These are phyloP conservation scores for Emericellopsis atlantica DNA, from an alignment of 2,329 filamentous ascomycete genomes.

Conservation along the genomic window DNA sequence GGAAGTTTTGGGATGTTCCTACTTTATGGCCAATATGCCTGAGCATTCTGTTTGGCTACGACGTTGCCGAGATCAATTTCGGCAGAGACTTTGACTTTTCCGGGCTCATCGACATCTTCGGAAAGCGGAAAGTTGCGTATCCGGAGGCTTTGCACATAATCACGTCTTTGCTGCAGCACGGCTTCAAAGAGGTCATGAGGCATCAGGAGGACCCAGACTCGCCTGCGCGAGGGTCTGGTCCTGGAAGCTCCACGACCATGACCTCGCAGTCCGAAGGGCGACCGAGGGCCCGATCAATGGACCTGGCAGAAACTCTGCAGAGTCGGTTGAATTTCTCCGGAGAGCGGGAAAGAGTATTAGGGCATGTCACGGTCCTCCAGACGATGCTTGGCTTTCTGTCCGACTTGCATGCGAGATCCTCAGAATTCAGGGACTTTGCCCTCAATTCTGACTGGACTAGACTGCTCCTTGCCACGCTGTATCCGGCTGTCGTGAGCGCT, in stretches of 20 bases:
- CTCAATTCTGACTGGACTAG: constrained; percentile 70
- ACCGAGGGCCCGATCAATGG: constrained; percentile 49
- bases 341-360: constrained; percentile 31
- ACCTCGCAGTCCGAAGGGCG: constrained; percentile 7
- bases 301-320: constrained; percentile 47
- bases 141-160: constrained; percentile 73
- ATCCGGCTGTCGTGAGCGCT: constrained; percentile 77
- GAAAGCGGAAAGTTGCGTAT: constrained; percentile 53
- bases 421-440: constrained; percentile 72
- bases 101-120: constrained; percentile 63
- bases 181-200: constrained; percentile 57
- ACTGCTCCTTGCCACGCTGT: constrained; percentile 66
- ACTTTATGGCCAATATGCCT: constrained; percentile 82
- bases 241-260: background rate
- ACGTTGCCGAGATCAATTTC: constrained; percentile 64
- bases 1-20: constrained; percentile 78
- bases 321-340: constrained; percentile 21
- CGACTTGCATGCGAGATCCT: constrained; percentile 65
- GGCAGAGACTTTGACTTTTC: constrained; percentile 62
- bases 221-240: constrained; percentile 16
- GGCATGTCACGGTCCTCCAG: constrained; percentile 54
- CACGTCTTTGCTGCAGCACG: constrained; percentile 76
- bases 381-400: constrained; percentile 69
- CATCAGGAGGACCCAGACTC: constrained; percentile 49
- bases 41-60: constrained; percentile 74